Evolutionary conservation across 495 filamentous ascomycete genomes (phyloP).

Genomic region (Cercophora scortea): DNA sequence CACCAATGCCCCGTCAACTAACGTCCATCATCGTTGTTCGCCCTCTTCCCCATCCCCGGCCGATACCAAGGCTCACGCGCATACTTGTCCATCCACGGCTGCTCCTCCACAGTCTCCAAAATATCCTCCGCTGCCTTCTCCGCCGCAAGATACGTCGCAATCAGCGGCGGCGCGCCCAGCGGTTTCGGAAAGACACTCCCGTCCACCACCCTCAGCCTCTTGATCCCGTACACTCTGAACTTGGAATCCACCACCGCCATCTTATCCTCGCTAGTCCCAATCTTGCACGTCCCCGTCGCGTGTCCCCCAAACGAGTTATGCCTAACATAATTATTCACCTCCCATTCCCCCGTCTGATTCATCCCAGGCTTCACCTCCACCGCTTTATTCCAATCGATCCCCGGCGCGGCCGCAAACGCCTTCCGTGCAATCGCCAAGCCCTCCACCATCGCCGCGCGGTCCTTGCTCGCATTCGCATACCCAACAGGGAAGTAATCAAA

Average conservation of each 20-base stretch:
- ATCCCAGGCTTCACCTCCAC: constrained; percentile 43
- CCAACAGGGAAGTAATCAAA: constrained; percentile 48
- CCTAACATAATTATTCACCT: constrained; percentile 42
- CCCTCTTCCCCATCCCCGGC: no score
- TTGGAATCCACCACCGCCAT: constrained; percentile 51
- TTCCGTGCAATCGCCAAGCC: constrained; percentile 37
- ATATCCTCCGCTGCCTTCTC: constrained; percentile 49
- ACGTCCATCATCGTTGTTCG: no score
- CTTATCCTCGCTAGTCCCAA: constrained; percentile 46
- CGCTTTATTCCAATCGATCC: constrained; percentile 18
- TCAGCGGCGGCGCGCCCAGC: constrained; percentile 46
- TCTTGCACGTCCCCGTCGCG: constrained; percentile 49
- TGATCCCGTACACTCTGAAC: constrained; percentile 49
- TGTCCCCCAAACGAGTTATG: constrained; percentile 53
- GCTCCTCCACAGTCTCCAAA: not conserved
- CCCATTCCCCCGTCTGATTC: constrained; percentile 25
- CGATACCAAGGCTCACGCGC: no score
- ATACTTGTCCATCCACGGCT: not conserved
- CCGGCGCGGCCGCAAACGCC: constrained; percentile 22
- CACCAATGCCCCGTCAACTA: no score
- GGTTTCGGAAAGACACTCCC: constrained; percentile 49
- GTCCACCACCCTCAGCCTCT: constrained; percentile 56
- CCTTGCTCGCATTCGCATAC: constrained; percentile 15
- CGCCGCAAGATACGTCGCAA: constrained; percentile 49
- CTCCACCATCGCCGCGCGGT: constrained; percentile 42